These are phyloP conservation scores for Micractinium conductrix DNA, from an alignment of 139 green algal genomes.

Conservation along the genomic window DNA sequence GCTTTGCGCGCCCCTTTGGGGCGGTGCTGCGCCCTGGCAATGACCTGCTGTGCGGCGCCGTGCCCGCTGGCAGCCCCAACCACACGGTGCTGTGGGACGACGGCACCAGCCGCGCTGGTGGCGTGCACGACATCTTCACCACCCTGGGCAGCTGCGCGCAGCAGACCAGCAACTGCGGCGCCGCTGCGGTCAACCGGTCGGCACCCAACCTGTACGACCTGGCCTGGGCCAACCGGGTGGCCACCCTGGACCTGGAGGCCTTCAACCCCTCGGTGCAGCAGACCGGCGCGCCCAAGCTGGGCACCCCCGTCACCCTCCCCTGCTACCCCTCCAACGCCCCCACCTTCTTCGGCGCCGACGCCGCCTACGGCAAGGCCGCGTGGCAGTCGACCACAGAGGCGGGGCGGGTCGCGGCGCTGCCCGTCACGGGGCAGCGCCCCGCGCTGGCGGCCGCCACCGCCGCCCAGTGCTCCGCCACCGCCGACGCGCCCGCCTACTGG, in stretches of 20 bases:
- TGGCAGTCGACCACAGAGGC: slow-evolving; percentile 28
- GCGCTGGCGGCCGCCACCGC: not conserved
- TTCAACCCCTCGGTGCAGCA: slow-evolving; percentile 26
- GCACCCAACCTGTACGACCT: slow-evolving; percentile 35
- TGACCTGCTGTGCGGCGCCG: slow-evolving; percentile 16
- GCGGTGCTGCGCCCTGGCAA: slow-evolving; percentile 20
- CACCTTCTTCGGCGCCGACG: slow-evolving; percentile 31
- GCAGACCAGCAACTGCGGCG: slow-evolving; percentile 26
- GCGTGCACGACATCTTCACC: not conserved
- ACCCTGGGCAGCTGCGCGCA: slow-evolving; percentile 30
- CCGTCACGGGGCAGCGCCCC: slow-evolving; percentile 15
- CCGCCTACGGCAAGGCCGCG: slow-evolving; percentile 1
- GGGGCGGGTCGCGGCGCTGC: not conserved
- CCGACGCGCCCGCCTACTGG: slow-evolving; percentile 7
- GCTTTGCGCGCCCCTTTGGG: slow-evolving; percentile 11
- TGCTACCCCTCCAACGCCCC: slow-evolving; percentile 26
- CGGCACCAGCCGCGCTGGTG: not conserved
- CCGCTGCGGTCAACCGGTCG: slow-evolving; percentile 2
- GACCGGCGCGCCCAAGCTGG: slow-evolving; percentile 13
- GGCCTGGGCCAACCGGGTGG: slow-evolving; percentile 19
- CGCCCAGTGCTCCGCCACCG: slow-evolving; percentile 1
- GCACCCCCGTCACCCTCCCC: slow-evolving; percentile 18
- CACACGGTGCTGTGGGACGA: slow-evolving; percentile 2
- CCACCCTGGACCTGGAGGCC: slow-evolving; percentile 17
- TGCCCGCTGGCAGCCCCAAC: not conserved